A percentile compares a stretch with the other conserved stretches of the same genome.
Evolutionary conservation across 805 yeast genomes (phyloP).

Genomic region (Komagataella ulmi): DNA sequence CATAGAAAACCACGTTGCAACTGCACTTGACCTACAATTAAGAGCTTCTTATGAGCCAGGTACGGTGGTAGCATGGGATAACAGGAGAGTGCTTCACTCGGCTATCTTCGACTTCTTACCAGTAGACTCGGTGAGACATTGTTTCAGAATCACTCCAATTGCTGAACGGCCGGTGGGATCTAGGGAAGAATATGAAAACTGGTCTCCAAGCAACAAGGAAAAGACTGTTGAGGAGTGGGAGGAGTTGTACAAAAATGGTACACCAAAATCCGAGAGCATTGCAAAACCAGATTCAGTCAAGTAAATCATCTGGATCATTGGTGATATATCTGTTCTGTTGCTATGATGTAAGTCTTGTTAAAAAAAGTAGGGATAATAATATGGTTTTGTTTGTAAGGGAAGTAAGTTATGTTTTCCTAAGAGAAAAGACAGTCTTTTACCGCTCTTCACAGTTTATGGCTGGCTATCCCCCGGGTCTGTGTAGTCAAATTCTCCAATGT

Average conservation of each 20-base stretch:
- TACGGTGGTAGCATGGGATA: constrained; percentile 70
- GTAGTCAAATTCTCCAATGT: too few species aligned
- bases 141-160: constrained; percentile 57
- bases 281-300: neutral
- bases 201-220: constrained; percentile 9
- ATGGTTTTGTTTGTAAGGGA: too few species aligned
- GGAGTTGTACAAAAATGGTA: neutral
- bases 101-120: constrained; percentile 64
- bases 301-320: too few species aligned
- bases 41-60: constrained; percentile 63
- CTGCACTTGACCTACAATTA: constrained; percentile 47
- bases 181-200: constrained; percentile 15
- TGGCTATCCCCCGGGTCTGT: too few species aligned
- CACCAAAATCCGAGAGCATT: neutral
- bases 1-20: constrained; percentile 36
- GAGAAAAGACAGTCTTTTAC: too few species aligned
- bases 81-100: constrained; percentile 56
- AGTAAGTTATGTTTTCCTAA: too few species aligned
- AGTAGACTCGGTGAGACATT: constrained; percentile 49
- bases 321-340: too few species aligned
- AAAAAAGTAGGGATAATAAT: too few species aligned
- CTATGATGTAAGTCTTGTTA: too few species aligned
- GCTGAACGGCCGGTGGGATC: constrained; percentile 49
- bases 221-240: neutral
- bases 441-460: too few species aligned